Conservation (phyloP, 345 rosid species). For the Leavenworthia alabamica region DNA sequence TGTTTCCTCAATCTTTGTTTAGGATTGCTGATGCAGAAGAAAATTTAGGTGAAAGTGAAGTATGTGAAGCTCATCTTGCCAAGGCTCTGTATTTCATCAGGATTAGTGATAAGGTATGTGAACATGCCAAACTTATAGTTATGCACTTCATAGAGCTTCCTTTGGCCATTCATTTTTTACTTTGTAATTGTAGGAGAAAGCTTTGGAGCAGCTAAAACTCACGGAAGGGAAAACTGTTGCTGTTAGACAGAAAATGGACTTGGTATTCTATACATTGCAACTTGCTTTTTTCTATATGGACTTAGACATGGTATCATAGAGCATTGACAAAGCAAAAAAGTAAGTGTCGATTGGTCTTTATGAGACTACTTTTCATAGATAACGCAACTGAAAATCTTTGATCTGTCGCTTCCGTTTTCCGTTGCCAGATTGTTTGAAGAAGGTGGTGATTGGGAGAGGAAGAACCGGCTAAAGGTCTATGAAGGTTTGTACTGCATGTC, state of each 20-base stretch:
- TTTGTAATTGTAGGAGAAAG: constrained; percentile 55
- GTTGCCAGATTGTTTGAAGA: constrained; percentile 87
- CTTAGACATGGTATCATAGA: constrained; percentile 84
- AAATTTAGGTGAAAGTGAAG: constrained; percentile 96
- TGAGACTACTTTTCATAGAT: no score
- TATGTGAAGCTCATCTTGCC: constrained; percentile 95
- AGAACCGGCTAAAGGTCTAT: constrained; percentile 92
- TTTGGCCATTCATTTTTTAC: constrained; percentile 1
- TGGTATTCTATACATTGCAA: constrained; percentile 83
- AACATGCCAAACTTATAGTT: background rate
- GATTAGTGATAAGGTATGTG: constrained; percentile 84
- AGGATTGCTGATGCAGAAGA: constrained; percentile 99
- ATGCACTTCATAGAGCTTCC: constrained; percentile 2
- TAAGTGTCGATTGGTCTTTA: constrained; percentile 29
- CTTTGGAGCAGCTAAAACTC: constrained; percentile 86
- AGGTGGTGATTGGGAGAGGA: constrained; percentile 99
- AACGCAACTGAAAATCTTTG: background rate
- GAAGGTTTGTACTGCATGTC: constrained; percentile 95
- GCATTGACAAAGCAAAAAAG: constrained; percentile 98
- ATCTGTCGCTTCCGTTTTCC: background rate
- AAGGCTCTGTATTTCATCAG: constrained; percentile 79
- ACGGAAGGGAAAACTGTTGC: constrained; percentile 98
- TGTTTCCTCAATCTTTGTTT: constrained; percentile 7
- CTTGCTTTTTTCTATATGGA: constrained; percentile 92
- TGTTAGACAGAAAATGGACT: constrained; percentile 95